Conservation (phyloP, 2,329 filamentous ascomycete genomes). For the Fusarium floridanum region DNA sequence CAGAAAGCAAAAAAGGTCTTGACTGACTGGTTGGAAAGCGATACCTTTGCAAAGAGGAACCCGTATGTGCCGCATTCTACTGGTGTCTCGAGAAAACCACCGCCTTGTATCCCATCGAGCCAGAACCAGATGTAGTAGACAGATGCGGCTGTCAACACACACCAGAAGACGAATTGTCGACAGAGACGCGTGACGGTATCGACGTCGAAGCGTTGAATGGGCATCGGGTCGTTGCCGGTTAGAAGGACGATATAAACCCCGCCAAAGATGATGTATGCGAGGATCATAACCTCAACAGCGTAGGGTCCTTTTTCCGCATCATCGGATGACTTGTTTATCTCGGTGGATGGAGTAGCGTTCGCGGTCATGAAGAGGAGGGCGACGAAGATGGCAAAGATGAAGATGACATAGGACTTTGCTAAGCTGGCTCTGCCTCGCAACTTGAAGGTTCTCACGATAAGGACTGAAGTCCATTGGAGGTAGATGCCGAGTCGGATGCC, state of each 20-base stretch:
- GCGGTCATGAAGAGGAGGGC: not conserved
- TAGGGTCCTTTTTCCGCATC: not conserved
- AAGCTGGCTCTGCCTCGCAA: not conserved
- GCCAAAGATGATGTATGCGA: not conserved
- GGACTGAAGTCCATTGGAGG: not conserved
- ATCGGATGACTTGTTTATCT: not conserved
- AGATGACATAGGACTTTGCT: not conserved
- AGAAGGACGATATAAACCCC: not conserved
- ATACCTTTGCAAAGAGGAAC: not conserved
- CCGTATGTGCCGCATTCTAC: not conserved
- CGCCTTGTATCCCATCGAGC: not conserved
- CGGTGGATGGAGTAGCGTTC: not conserved
- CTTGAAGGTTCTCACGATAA: not conserved
- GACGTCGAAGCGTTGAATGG: not conserved
- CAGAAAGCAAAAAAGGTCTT: not conserved
- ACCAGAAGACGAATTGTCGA: not conserved
- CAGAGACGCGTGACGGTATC: not conserved
- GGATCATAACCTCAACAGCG: not conserved
- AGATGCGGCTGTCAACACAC: not conserved
- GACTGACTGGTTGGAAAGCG: not conserved
- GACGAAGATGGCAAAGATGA: not conserved
- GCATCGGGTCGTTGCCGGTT: not conserved
- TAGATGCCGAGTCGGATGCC: constrained; percentile 1
- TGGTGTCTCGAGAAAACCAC: not conserved
- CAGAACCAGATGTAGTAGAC: constrained; percentile 3